Conservation (phyloP, 108 stramenopile species). For the Cyclostephanos invisitatus region DNA sequence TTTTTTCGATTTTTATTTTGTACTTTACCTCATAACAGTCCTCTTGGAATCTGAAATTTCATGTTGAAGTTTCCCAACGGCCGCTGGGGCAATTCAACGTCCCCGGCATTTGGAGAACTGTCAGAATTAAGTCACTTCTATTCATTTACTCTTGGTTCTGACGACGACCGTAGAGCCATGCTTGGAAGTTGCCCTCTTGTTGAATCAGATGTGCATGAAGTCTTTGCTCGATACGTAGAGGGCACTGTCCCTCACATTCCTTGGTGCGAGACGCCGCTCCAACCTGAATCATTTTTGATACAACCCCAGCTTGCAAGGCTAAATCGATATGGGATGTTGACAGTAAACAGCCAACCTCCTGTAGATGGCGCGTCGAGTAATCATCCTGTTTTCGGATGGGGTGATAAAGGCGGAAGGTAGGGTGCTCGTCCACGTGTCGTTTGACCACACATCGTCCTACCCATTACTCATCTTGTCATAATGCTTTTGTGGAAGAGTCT, state of each 20-base stretch:
- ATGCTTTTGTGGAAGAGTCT: conserved; percentile 57
- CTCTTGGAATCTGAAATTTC: not conserved
- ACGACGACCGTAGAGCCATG: conserved; percentile 90
- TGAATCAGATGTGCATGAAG: conserved; percentile 87
- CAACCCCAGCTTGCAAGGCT: conserved; percentile 72
- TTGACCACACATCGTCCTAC: not conserved
- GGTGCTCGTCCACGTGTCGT: not conserved
- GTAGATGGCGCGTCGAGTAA: conserved; percentile 85
- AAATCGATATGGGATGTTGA: conserved; percentile 89
- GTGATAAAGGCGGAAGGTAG: conserved; percentile 78
- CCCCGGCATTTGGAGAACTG: conserved; percentile 93
- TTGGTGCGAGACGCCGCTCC: conserved; percentile 96
- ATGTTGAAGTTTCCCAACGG: conserved; percentile 56
- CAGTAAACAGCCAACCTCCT: conserved; percentile 94
- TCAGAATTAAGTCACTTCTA: conserved; percentile 89
- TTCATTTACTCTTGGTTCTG: conserved; percentile 75
- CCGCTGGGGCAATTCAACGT: conserved; percentile 91
- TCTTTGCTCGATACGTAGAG: conserved; percentile 92
- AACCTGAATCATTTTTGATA: conserved; percentile 89
- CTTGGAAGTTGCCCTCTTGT: conserved; percentile 83
- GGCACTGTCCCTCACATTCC: conserved; percentile 90
- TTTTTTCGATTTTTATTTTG: not conserved
- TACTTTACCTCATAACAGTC: not conserved
- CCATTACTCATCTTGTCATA: not conserved
- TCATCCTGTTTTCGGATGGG: conserved; percentile 92